A percentile compares a stretch with the other conserved stretches of the same genome.
These are phyloP conservation scores for Boletus smithii DNA, from an alignment of 1,284 basidiomycete species.

Conservation along the genomic window DNA sequence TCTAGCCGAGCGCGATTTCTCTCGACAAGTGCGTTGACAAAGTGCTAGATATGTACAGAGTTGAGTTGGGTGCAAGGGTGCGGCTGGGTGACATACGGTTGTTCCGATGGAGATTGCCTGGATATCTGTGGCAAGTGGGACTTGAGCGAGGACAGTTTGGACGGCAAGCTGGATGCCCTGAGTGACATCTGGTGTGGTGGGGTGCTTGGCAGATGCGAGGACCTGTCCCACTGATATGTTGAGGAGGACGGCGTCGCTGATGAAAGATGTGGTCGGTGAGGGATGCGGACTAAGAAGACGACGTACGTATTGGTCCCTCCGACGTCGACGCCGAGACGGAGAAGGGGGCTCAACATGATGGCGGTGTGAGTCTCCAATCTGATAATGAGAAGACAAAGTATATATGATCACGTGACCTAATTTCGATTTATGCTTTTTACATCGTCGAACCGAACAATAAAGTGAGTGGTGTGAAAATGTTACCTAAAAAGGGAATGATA, in stretches of 20 bases:
- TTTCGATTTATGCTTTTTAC: too few species aligned
- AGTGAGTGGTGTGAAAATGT: too few species aligned
- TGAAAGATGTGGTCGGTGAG: neutral
- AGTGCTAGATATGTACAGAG: constrained; percentile 33
- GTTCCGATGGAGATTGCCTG: constrained; percentile 39
- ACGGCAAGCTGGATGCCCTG: constrained; percentile 36
- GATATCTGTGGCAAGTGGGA: constrained; percentile 21
- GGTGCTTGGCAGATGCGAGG: constrained; percentile 37
- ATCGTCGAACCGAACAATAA: too few species aligned
- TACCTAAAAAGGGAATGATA: too few species aligned
- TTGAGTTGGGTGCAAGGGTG: too few species aligned
- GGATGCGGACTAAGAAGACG: accelerated
- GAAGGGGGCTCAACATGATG: too few species aligned
- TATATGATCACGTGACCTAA: neutral
- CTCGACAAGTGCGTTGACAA: constrained; percentile 56
- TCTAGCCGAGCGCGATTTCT: constrained; percentile 44
- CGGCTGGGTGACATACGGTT: too few species aligned
- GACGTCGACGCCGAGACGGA: constrained; percentile 37
- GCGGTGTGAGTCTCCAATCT: too few species aligned
- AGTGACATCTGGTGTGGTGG: constrained; percentile 37
- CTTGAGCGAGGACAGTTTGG: constrained; percentile 27
- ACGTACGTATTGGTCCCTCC: constrained; percentile 39
- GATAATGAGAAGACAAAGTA: too few species aligned
- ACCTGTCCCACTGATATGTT: constrained; percentile 19
- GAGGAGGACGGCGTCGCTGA: constrained; percentile 37